Evolutionary conservation across 768 basidiomycete genomes (phyloP).

Genomic region (Suillus discolor): DNA sequence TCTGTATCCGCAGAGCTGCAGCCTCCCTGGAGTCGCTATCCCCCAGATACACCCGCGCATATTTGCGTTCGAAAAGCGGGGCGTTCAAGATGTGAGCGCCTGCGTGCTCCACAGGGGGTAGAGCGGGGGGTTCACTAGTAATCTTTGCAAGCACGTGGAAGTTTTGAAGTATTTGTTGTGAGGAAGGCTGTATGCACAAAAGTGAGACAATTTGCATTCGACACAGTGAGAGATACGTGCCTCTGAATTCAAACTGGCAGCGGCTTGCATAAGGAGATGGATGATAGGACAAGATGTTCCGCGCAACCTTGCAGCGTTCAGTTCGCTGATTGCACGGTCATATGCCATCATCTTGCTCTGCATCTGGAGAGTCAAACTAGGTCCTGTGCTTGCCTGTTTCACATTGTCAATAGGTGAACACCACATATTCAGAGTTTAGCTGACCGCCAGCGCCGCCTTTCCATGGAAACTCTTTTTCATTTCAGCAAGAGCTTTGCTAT

Average conservation of each 20-base stretch:
- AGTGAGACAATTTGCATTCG: background rate
- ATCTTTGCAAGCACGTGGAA: conserved; percentile 79
- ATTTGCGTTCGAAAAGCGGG: conserved; percentile 79
- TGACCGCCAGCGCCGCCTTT: conserved; percentile 56
- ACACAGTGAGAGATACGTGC: conserved; percentile 33
- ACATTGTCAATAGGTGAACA: conserved; percentile 15
- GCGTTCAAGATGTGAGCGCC: conserved; percentile 83
- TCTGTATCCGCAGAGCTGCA: conserved; percentile 63
- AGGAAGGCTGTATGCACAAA: conserved; percentile 40
- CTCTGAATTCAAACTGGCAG: conserved; percentile 58
- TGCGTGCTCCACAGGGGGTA: conserved; percentile 78
- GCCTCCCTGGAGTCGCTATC: conserved; percentile 70
- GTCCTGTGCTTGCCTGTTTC: conserved; percentile 45
- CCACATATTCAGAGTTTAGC: conserved; percentile 20
- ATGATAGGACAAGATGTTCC: conserved; percentile 77
- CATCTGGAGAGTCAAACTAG: conserved; percentile 73
- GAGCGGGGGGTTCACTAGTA: conserved; percentile 70
- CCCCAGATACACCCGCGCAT: conserved; percentile 73
- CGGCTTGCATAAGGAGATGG: conserved; percentile 70
- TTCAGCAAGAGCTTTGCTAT: conserved; percentile 56
- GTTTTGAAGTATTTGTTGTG: conserved; percentile 65
- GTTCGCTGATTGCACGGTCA: conserved; percentile 75
- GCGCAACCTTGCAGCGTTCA: conserved; percentile 74
- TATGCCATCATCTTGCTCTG: conserved; percentile 97
- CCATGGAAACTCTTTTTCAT: conserved; percentile 64